Conservation (phyloP, 371 early-diverging fungal genomes). For the Lichtheimia hyalospora region DNA sequence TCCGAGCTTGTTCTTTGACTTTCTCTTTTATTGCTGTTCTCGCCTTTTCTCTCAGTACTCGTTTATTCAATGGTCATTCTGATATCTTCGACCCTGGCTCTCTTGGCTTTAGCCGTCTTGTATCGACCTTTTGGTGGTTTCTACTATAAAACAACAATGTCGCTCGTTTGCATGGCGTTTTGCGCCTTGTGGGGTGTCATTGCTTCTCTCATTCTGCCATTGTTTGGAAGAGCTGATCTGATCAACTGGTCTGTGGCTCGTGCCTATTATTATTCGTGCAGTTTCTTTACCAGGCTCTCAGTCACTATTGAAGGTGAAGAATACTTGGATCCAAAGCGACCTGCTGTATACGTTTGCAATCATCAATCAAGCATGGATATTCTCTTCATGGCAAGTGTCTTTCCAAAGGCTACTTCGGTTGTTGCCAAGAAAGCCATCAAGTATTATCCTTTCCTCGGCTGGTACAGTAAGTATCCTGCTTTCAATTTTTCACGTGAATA, state of each 20-base stretch:
- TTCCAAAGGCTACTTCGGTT: slow-evolving; percentile 72
- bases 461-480: slow-evolving; percentile 70
- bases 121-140: slow-evolving; percentile 35
- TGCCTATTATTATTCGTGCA: slow-evolving; percentile 48
- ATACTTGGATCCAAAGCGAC: slow-evolving; percentile 47
- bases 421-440: slow-evolving; percentile 84
- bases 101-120: slow-evolving; percentile 12
- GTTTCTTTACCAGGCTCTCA: slow-evolving; percentile 54
- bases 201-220: slow-evolving; percentile 44
- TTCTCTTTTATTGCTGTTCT: neutral
- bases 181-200: slow-evolving; percentile 47
- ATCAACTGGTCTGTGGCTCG: slow-evolving; percentile 68
- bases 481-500: neutral
- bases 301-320: slow-evolving; percentile 66
- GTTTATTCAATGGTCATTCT: neutral
- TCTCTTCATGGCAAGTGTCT: slow-evolving; percentile 67
- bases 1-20: neutral
- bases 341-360: slow-evolving; percentile 78
- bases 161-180: slow-evolving; percentile 20
- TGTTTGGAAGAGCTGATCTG: slow-evolving; percentile 42
- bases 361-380: slow-evolving; percentile 90
- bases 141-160: slow-evolving; percentile 28
- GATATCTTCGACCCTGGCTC: slow-evolving; percentile 6
- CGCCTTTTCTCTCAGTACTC: neutral
- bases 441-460: slow-evolving; percentile 84